A percentile compares a stretch with the other conserved stretches of the same genome.
Conservation (phyloP, 768 basidiomycete genomes). For the Hysterangium stoloniferum region DNA sequence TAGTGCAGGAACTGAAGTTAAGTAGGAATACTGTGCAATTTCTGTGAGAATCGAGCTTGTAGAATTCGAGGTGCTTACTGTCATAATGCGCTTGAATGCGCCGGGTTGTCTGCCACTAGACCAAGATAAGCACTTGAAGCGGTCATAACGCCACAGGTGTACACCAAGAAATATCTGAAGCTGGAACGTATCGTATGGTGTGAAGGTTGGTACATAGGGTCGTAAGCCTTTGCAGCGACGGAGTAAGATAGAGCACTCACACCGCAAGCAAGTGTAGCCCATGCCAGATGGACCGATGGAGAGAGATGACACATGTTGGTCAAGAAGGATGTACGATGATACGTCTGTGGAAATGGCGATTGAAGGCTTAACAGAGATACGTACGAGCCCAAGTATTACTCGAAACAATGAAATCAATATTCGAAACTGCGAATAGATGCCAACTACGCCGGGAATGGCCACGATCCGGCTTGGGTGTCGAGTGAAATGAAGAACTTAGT, state of each 20-base stretch:
- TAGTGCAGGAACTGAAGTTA: conserved; percentile 60
- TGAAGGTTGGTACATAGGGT: background rate
- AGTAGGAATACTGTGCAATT: conserved; percentile 59
- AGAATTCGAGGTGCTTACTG: conserved; percentile 38
- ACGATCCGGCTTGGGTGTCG: no score
- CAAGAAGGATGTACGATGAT: background rate
- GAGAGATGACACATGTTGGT: conserved; percentile 61
- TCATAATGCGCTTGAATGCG: conserved; percentile 85
- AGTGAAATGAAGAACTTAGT: no score
- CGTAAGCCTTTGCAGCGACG: no score
- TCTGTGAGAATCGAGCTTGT: conserved; percentile 13
- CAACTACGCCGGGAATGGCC: no score
- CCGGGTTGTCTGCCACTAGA: conserved; percentile 70
- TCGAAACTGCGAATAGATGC: no score
- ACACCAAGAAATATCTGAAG: conserved; percentile 59
- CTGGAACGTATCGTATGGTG: conserved; percentile 26
- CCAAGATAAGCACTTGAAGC: conserved; percentile 69
- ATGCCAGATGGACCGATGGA: conserved; percentile 65
- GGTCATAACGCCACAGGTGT: conserved; percentile 79
- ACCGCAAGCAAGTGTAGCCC: conserved; percentile 41
- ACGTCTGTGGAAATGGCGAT: background rate
- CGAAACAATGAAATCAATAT: no score
- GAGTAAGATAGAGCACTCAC: conserved; percentile 10
- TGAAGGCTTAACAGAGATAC: no score
- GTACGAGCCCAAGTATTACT: no score